Evolutionary conservation across 495 filamentous ascomycete species (phyloP).

Genomic region (Neurospora sp.): DNA sequence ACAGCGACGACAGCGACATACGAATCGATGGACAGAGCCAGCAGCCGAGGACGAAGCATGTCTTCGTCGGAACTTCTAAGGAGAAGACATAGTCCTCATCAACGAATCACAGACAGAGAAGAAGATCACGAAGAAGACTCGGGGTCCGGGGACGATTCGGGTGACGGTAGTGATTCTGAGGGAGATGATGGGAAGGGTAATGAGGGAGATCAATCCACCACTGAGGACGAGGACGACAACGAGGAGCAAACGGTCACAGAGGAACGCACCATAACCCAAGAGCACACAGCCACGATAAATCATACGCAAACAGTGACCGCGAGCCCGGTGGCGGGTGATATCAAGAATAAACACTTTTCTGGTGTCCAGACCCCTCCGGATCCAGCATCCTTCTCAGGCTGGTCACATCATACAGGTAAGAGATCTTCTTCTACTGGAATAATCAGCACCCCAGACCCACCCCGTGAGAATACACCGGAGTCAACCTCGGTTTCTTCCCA

Average conservation of each 20-base stretch:
- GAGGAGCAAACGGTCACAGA: background rate
- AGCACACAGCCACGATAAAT: background rate
- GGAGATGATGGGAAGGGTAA: background rate
- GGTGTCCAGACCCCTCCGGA: background rate
- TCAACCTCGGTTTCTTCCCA: background rate
- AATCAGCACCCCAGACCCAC: background rate
- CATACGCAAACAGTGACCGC: background rate
- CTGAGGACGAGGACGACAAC: background rate
- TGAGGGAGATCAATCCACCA: background rate
- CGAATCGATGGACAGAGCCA: background rate
- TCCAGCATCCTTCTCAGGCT: background rate
- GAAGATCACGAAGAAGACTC: background rate
- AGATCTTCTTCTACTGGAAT: background rate
- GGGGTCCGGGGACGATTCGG: background rate
- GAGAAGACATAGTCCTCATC: background rate
- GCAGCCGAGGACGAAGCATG: background rate
- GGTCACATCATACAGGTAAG: background rate
- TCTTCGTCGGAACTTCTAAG: background rate
- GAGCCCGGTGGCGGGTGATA: background rate
- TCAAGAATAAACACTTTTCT: background rate
- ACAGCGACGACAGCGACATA: background rate
- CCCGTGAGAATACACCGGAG: background rate
- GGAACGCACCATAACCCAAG: background rate
- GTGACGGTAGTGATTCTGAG: background rate
- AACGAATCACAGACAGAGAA: background rate